Percentiles rank a stretch among this genome's conserved stretches.
Evolutionary conservation across 1,139 yeast species (phyloP).

Genomic region (Saccharomyces uvarum): DNA sequence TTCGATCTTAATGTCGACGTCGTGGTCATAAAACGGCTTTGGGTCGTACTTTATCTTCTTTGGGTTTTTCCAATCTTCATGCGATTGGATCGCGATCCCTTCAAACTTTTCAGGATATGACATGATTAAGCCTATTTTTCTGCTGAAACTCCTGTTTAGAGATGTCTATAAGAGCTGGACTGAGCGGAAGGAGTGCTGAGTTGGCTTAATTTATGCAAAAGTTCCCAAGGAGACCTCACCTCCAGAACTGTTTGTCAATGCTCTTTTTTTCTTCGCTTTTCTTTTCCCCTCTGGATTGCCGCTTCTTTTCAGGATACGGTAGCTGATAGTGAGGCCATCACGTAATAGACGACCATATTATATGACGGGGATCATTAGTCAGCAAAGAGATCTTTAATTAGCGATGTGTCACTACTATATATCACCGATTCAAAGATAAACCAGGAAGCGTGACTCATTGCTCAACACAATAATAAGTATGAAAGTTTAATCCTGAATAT

Average conservation of each 20-base stretch:
- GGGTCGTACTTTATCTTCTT: constrained; percentile 33
- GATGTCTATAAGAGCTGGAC: background rate
- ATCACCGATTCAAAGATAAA: background rate
- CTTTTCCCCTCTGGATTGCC: background rate
- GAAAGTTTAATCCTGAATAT: background rate
- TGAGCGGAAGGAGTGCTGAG: too few relatives aligned
- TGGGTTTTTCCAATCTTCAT: constrained; percentile 40
- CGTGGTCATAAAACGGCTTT: constrained; percentile 30
- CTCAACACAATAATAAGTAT: too few relatives aligned
- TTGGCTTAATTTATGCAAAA: background rate
- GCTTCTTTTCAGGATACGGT: background rate
- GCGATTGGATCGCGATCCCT: constrained; percentile 39
- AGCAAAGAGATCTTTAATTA: background rate
- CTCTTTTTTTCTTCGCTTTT: background rate
- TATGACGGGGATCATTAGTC: background rate
- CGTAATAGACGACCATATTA: background rate
- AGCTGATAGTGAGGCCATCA: background rate
- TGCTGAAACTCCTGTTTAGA: background rate
- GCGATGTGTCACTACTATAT: background rate
- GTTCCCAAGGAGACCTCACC: background rate
- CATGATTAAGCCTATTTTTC: constrained; percentile 2
- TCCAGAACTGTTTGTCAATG: background rate
- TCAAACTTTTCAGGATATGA: constrained; percentile 39
- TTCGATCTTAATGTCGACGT: constrained; percentile 35
- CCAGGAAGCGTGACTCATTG: too few relatives aligned